These are phyloP conservation scores for Globisporangium viniferum DNA, from an alignment of 352 stramenopile genomes.

Conservation along the genomic window DNA sequence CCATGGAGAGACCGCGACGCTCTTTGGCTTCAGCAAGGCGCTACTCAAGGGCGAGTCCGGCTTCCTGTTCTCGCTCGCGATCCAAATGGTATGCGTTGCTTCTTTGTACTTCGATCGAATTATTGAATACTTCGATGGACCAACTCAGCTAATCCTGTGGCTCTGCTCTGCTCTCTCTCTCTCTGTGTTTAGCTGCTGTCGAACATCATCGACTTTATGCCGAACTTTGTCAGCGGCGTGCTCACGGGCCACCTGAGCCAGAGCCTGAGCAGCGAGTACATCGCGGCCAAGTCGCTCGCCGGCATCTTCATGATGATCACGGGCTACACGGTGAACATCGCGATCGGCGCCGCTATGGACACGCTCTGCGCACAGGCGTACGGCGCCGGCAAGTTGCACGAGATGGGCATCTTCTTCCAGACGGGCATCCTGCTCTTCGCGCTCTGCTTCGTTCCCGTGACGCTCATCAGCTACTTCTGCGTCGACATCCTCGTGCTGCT, in stretches of 20 bases:
- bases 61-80: conserved; percentile 28
- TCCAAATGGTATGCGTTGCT: conserved; percentile 28
- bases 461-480: conserved; percentile 70
- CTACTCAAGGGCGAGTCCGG: conserved; percentile 26
- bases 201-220: conserved; percentile 67
- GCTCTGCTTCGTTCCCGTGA: conserved; percentile 56
- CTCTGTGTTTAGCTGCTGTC: conserved; percentile 36
- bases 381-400: conserved; percentile 77
- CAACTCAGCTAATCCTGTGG: neutral
- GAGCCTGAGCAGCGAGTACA: conserved; percentile 63
- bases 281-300: conserved; percentile 69
- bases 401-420: conserved; percentile 88
- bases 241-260: conserved; percentile 68
- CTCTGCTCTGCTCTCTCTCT: neutral
- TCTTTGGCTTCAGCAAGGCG: conserved; percentile 23
- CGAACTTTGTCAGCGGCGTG: conserved; percentile 61
- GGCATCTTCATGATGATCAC: conserved; percentile 85
- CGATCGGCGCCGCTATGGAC: conserved; percentile 86
- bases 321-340: conserved; percentile 76
- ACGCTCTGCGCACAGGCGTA: conserved; percentile 85
- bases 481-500: conserved; percentile 71
- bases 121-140: neutral
- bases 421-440: conserved; percentile 73
- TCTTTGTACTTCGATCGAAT: neutral
- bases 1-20: neutral